These are phyloP conservation scores for Sordariomycetes sp. DNA, from an alignment of 2,329 filamentous ascomycete genomes.

Conservation along the genomic window DNA sequence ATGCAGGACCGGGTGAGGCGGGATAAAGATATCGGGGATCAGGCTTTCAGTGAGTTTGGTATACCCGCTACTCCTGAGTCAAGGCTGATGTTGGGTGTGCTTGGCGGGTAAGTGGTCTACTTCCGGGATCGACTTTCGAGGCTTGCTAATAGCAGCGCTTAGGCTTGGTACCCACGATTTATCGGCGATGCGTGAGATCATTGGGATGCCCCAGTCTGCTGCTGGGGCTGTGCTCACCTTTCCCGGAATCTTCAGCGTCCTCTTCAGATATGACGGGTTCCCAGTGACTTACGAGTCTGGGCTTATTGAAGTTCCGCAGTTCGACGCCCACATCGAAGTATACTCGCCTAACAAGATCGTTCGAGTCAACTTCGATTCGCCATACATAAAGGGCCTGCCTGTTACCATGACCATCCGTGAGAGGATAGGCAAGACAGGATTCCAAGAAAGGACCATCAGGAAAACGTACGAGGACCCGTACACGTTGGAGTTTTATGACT, in stretches of 20 bases:
- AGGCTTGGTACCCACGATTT: conserved; percentile 36
- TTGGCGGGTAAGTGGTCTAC: conserved; percentile 14
- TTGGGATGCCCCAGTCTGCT: conserved; percentile 26
- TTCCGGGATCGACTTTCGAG: too few relatives aligned
- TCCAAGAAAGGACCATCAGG: conserved; percentile 22
- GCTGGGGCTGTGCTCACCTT: conserved; percentile 19
- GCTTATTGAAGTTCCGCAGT: conserved; percentile 34
- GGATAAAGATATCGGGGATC: background rate
- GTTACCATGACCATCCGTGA: conserved; percentile 34
- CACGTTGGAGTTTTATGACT: background rate
- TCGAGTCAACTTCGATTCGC: conserved; percentile 39
- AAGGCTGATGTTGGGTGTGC: conserved; percentile 12
- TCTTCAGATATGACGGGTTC: conserved; percentile 31
- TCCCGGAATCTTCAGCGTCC: conserved; percentile 19
- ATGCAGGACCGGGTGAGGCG: background rate
- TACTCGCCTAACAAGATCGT: conserved; percentile 41
- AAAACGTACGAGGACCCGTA: conserved; percentile 19
- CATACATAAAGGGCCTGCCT: conserved; percentile 41
- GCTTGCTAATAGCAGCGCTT: background rate
- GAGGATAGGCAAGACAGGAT: conserved; percentile 19
- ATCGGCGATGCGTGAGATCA: conserved; percentile 33
- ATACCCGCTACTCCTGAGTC: conserved; percentile 14
- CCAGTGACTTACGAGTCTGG: conserved; percentile 44
- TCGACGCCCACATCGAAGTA: conserved; percentile 38
- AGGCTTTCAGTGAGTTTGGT: conserved; percentile 9